phyloP scores from a whole-genome alignment of 1,284 basidiomycete species.

The Bondarzewia mesenterica region DNA sequence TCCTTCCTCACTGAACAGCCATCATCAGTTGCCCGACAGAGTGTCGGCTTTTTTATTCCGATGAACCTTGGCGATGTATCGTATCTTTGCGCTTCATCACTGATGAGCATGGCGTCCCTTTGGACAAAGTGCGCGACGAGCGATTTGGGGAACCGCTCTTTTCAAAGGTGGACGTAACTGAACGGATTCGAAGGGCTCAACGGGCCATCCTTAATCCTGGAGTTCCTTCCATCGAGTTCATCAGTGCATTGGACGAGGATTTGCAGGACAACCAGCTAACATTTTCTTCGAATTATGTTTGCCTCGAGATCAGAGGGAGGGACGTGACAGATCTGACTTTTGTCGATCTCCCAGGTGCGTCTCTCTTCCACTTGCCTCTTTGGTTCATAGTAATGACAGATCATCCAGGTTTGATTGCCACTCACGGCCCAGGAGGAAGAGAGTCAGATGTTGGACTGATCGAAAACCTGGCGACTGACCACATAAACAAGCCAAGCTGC shows the following conservation, averaged over 20 bases:
- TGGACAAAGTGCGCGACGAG: slow-evolving; percentile 32
- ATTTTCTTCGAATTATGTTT: slow-evolving; percentile 60
- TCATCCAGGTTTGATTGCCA: slow-evolving; percentile 55
- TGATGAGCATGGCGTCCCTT: slow-evolving; percentile 33
- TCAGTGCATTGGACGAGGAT: slow-evolving; percentile 28
- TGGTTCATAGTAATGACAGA: not conserved
- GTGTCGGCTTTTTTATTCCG: slow-evolving; percentile 42
- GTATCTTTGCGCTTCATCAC: slow-evolving; percentile 46
- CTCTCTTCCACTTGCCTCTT: not conserved
- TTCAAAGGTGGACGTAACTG: slow-evolving; percentile 49
- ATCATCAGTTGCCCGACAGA: slow-evolving; percentile 55
- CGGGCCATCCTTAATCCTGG: slow-evolving; percentile 62
- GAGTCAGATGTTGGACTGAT: slow-evolving; percentile 54
- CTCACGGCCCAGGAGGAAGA: slow-evolving; percentile 41
- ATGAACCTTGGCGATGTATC: slow-evolving; percentile 43
- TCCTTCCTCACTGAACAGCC: not conserved
- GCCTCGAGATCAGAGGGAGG: slow-evolving; percentile 56
- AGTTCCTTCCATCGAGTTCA: slow-evolving; percentile 25
- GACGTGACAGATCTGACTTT: slow-evolving; percentile 69
- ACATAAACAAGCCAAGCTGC: slow-evolving; percentile 56
- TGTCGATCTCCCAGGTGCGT: slow-evolving; percentile 56
- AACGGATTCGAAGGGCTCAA: slow-evolving; percentile 62
- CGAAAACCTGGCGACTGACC: slow-evolving; percentile 46
- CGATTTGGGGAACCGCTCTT: slow-evolving; percentile 47
- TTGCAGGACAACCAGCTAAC: slow-evolving; percentile 28